A percentile compares a stretch with the other conserved stretches of the same genome.
Evolutionary conservation across 2,329 filamentous ascomycete species (phyloP).

Genomic region (Colletotrichum paranaense): DNA sequence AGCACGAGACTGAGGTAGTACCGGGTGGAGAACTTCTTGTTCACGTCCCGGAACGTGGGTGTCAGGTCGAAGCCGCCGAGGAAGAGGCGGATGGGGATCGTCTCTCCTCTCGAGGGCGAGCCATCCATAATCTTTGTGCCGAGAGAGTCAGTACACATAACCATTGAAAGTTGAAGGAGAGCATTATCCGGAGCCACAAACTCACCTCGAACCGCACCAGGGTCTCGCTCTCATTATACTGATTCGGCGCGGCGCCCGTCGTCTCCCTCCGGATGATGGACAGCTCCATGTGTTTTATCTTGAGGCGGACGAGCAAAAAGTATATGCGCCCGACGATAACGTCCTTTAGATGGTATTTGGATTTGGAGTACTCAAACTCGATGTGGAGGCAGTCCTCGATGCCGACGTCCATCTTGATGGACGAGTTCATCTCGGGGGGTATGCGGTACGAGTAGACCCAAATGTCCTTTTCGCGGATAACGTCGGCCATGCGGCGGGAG

Average conservation of each 20-base stretch:
- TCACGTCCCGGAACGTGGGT: conserved; percentile 98
- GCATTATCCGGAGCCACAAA: not conserved
- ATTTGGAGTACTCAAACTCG: conserved; percentile 99
- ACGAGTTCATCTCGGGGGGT: conserved; percentile 96
- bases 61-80: conserved; percentile 97
- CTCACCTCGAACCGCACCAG: conserved; percentile 92
- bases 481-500: conserved; percentile 95
- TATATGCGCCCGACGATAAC: conserved; percentile 99
- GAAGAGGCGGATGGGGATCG: conserved; percentile 96
- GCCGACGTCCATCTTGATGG: conserved; percentile 99
- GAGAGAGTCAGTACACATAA: conserved; percentile 16
- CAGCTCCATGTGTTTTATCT: conserved; percentile 99
- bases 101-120: conserved; percentile 93
- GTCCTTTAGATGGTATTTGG: conserved; percentile 98
- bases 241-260: conserved; percentile 94
- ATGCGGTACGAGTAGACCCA: conserved; percentile 99
- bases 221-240: conserved; percentile 99
- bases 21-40: conserved; percentile 99
- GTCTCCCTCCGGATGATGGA: conserved; percentile 98
- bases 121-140: conserved; percentile 90
- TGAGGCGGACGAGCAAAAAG: conserved; percentile 94
- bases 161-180: not conserved
- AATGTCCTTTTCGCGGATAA: conserved; percentile 98
- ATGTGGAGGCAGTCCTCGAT: conserved; percentile 99
- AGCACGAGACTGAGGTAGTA: conserved; percentile 97